phyloP scores from a whole-genome alignment of 2,329 filamentous ascomycete genomes.

The Ceratocystis colombiana region DNA sequence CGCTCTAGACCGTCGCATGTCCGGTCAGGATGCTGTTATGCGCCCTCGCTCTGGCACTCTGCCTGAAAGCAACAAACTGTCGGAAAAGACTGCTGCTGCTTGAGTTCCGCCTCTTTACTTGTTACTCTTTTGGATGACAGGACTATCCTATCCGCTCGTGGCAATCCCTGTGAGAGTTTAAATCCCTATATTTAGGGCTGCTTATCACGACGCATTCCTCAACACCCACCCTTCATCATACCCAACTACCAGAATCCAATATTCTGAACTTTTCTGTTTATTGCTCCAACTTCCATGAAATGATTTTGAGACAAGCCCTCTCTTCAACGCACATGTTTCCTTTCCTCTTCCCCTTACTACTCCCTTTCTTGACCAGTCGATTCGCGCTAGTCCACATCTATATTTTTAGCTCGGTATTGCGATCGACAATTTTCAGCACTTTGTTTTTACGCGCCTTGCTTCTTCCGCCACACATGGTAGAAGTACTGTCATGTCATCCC shows the following conservation, averaged over 20 bases:
- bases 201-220: not conserved
- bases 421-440: not conserved
- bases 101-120: not conserved
- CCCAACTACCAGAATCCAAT: not conserved
- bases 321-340: slow-evolving; percentile 12
- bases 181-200: not conserved
- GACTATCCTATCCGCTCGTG: not conserved
- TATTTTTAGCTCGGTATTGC: slow-evolving; percentile 8
- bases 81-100: slow-evolving; percentile 24
- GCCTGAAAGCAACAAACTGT: slow-evolving; percentile 32
- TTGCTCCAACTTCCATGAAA: not conserved
- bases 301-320: slow-evolving; percentile 12
- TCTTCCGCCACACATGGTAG: slow-evolving; percentile 8
- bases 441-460: not conserved
- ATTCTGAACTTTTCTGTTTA: slow-evolving; percentile 10
- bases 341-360: slow-evolving; percentile 11
- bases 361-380: not conserved
- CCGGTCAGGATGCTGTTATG: slow-evolving; percentile 78
- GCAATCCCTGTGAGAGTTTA: not conserved
- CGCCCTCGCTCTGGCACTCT: slow-evolving; percentile 42
- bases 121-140: not conserved
- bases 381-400: not conserved
- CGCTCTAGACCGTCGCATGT: slow-evolving; percentile 77
- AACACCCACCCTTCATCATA: not conserved
- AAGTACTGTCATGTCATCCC: not conserved